Percentiles rank a stretch among this genome's conserved stretches.
Evolutionary conservation across 164 flowering plant species (phyloP).

Genomic region (Annona squamosa): DNA sequence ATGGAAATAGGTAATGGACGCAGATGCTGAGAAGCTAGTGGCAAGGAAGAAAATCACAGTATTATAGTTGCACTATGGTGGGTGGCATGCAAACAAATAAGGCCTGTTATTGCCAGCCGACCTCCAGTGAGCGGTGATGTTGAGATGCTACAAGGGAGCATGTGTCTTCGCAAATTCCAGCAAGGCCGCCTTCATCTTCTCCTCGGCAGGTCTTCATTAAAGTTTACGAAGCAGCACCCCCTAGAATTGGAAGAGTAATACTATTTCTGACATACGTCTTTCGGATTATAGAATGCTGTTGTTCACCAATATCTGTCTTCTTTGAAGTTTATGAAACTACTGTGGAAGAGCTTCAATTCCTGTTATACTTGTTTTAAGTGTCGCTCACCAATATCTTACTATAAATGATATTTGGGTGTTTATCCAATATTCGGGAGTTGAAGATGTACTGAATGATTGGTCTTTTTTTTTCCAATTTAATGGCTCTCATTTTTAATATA

Average conservation of each 20-base stretch:
- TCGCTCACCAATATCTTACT: too few species aligned
- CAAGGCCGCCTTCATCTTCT: not conserved
- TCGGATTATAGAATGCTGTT: too few species aligned
- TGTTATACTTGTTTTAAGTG: too few species aligned
- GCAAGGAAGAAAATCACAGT: not conserved
- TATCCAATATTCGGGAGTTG: too few species aligned
- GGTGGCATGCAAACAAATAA: not conserved
- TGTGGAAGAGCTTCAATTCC: too few species aligned
- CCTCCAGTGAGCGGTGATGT: slow-evolving; percentile 1
- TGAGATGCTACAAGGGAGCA: not conserved
- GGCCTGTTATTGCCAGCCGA: not conserved
- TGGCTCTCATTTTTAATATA: too few species aligned
- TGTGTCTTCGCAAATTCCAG: not conserved
- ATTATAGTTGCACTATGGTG: not conserved
- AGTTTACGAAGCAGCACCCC: not conserved
- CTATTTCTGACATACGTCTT: too few species aligned
- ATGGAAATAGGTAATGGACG: slow-evolving; percentile 7
- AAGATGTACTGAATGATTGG: too few species aligned
- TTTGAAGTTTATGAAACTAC: too few species aligned
- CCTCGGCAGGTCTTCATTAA: not conserved
- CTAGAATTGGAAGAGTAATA: not conserved
- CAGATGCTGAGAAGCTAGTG: not conserved
- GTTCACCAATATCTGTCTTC: too few species aligned
- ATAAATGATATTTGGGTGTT: too few species aligned
- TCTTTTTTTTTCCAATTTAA: too few species aligned